Base-by-base conservation (phyloP, 2,329 filamentous ascomycete genomes). In the Fusarium solani-melongenae region DNA sequence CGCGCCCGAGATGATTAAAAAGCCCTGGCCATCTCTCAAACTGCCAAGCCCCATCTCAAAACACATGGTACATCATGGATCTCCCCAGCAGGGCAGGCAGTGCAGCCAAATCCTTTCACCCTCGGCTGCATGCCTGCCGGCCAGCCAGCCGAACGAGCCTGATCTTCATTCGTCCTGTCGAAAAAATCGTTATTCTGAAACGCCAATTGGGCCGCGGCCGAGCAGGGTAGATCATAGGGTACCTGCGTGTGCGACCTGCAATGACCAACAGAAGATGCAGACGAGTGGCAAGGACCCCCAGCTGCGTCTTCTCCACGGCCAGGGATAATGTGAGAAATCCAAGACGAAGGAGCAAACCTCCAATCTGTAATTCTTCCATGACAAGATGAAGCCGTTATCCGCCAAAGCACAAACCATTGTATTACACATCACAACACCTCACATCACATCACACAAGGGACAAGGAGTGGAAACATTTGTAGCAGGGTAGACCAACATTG, bases 401-500 rank as follows among this genome's bases (percentile, higher is more conserved):
- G 64, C 39, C 29, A 4, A 24, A 56, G 31, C 64, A 66, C 56
- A 10, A 39, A 46, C 27, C 46, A 51, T 11, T 1, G 17, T 31
- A 17, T 6, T n/a, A 31, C 46, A 41, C 8, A 2, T 24, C 57
- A 44, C 36, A 15, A 17, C 20, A 55, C 34, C 8, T 14, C n/a
- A 17, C 8, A 31, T 33, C 22, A 14, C 15, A 33, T 33, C 31
- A n/a, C 34, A 22, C 31, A 49, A 39, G 38, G 20, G 15, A 31
- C 34, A 14, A 33, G 36, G n/a, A 44, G 8, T 5, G 31, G n/a
- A 14, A 31, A 20, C 4, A n/a, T 4, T 38, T 58, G 29, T 33
- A 71, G 29, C 33, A 73, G 64, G 60, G 12, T 29, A 73, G 71
- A 73, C 71, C 60, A 57, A 58, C 39, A 60, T 67, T 44, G 66